Conservation (phyloP, 164 flowering plant genomes). For the Berberis thunbergii region DNA sequence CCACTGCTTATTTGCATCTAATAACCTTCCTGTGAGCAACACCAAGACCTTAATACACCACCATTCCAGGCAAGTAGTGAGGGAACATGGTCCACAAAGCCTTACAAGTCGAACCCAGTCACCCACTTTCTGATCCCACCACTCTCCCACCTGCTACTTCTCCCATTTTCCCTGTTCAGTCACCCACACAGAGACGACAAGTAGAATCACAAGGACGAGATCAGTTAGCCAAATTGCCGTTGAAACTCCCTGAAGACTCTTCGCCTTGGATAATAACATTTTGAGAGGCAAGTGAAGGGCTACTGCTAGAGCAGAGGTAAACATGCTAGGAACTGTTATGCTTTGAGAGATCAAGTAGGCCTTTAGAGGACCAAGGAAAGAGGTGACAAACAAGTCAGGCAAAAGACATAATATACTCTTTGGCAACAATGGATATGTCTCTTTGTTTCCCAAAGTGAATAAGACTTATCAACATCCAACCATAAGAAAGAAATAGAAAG, state of each 20-base stretch:
- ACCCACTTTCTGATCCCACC: constrained; percentile 34
- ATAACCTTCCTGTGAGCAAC: constrained; percentile 58
- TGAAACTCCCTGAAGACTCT: constrained; percentile 59
- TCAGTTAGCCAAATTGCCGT: constrained; percentile 74
- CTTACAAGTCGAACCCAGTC: constrained; percentile 57
- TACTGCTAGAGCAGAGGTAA: constrained; percentile 52
- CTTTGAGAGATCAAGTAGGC: constrained; percentile 73
- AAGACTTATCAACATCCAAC: constrained; percentile 61
- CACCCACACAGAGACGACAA: constrained; percentile 31
- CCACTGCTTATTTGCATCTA: constrained; percentile 53
- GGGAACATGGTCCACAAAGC: constrained; percentile 69
- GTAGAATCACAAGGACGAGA: constrained; percentile 32
- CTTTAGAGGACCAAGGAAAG: constrained; percentile 71
- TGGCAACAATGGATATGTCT: constrained; percentile 52
- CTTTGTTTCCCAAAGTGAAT: constrained; percentile 56
- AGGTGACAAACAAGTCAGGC: constrained; percentile 60
- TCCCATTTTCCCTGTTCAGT: constrained; percentile 28
- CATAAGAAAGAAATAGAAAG: constrained; percentile 64
- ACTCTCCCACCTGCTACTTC: constrained; percentile 37
- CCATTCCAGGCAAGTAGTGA: constrained; percentile 93
- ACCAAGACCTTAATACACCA: constrained; percentile 90
- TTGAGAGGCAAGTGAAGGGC: constrained; percentile 59
- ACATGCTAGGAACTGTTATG: constrained; percentile 57
- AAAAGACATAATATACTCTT: constrained; percentile 53
- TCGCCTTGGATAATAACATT: constrained; percentile 45